These are phyloP conservation scores for Corniculantispora saksenae DNA, from an alignment of 2,329 filamentous ascomycete genomes.

Conservation along the genomic window DNA sequence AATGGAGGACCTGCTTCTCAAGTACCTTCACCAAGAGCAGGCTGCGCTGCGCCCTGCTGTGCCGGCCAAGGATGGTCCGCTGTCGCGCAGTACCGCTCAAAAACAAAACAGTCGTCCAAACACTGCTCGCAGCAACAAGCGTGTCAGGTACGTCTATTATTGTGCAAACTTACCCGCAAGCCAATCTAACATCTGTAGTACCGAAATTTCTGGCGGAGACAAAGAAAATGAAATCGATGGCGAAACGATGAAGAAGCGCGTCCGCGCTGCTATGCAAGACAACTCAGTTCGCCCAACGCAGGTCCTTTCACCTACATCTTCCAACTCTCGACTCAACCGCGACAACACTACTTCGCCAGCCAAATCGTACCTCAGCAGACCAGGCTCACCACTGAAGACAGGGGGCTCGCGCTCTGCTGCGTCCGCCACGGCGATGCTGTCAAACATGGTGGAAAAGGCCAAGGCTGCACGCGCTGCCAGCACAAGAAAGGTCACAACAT, in stretches of 20 bases:
- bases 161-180: slow-evolving; percentile 26
- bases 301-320: slow-evolving; percentile 79
- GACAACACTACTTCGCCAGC: slow-evolving; percentile 51
- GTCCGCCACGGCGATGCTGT: slow-evolving; percentile 48
- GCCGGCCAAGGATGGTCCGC: slow-evolving; percentile 49
- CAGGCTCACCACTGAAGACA: slow-evolving; percentile 64
- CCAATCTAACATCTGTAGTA: slow-evolving; percentile 45
- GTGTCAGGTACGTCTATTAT: slow-evolving; percentile 48
- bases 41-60: slow-evolving; percentile 43
- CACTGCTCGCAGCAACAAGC: slow-evolving; percentile 43
- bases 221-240: slow-evolving; percentile 72
- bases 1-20: slow-evolving; percentile 75
- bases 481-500: slow-evolving; percentile 47
- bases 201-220: slow-evolving; percentile 62
- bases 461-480: slow-evolving; percentile 55
- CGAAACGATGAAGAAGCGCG: slow-evolving; percentile 71
- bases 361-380: slow-evolving; percentile 59
- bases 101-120: slow-evolving; percentile 25
- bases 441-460: slow-evolving; percentile 62
- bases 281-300: slow-evolving; percentile 48
- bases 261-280: slow-evolving; percentile 47
- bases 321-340: slow-evolving; percentile 70
- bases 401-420: slow-evolving; percentile 41
- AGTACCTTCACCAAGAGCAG: slow-evolving; percentile 48
- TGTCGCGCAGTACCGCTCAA: slow-evolving; percentile 27